Conservation (phyloP, 371 early-diverging fungal species). For the Mucor indicus region DNA sequence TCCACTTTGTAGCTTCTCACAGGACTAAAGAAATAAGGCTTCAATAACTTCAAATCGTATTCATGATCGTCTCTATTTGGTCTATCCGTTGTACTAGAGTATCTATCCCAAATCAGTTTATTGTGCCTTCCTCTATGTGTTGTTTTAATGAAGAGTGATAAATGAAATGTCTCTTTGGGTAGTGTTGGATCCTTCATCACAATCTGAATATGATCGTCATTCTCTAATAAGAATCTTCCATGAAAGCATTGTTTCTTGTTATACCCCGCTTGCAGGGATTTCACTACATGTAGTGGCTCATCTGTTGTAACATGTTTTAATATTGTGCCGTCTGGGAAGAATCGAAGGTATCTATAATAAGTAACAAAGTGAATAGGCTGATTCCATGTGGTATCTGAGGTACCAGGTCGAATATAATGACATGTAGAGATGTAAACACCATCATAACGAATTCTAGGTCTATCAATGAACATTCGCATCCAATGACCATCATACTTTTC, state of each 20-base stretch:
- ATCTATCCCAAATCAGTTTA: constrained; percentile 62
- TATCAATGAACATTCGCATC: constrained; percentile 58
- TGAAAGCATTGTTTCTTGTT: constrained; percentile 41
- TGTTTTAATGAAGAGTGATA: constrained; percentile 44
- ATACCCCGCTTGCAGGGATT: constrained; percentile 23
- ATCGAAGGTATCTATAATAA: constrained; percentile 69
- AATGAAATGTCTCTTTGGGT: constrained; percentile 39
- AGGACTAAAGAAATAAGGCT: constrained; percentile 42
- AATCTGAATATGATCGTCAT: constrained; percentile 21
- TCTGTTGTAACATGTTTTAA: constrained; percentile 50
- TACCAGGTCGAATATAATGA: constrained; percentile 56
- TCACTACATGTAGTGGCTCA: constrained; percentile 51
- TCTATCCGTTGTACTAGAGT: constrained; percentile 25
- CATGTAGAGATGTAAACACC: constrained; percentile 70
- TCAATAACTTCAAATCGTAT: constrained; percentile 41
- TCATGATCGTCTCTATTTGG: constrained; percentile 17
- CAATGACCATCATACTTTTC: constrained; percentile 34
- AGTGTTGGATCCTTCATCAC: constrained; percentile 32
- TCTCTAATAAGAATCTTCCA: constrained; percentile 35
- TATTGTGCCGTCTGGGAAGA: constrained; percentile 56
- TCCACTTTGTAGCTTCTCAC: constrained; percentile 38
- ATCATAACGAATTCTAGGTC: constrained; percentile 64
- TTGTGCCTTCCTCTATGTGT: constrained; percentile 64
- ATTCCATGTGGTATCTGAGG: constrained; percentile 51
- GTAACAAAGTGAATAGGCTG: constrained; percentile 67